Evolutionary conservation across 768 basidiomycete species (phyloP).

Genomic region (Suillus placidus): DNA sequence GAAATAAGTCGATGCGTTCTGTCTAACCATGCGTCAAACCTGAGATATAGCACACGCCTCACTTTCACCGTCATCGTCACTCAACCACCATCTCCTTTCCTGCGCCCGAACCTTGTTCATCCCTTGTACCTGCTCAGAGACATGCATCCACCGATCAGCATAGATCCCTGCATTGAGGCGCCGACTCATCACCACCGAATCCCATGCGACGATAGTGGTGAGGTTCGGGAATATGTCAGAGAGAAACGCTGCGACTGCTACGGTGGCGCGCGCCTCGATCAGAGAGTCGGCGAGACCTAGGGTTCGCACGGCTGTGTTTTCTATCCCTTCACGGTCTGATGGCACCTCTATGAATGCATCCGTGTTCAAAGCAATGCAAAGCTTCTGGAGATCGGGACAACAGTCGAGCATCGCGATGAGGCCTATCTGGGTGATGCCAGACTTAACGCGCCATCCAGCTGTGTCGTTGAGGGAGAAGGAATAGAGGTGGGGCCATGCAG

Average conservation of each 20-base stretch:
- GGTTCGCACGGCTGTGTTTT: not conserved
- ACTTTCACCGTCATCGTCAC: not conserved
- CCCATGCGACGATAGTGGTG: slow-evolving; percentile 4
- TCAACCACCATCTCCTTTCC: slow-evolving; percentile 10
- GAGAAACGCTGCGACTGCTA: slow-evolving; percentile 11
- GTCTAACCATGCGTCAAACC: not conserved
- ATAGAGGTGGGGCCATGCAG: slow-evolving; percentile 8
- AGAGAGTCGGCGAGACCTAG: slow-evolving; percentile 5
- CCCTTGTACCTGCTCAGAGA: slow-evolving; percentile 3
- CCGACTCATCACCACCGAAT: not conserved
- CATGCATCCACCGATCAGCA: slow-evolving; percentile 7
- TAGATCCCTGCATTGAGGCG: slow-evolving; percentile 2
- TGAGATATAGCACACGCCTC: not conserved
- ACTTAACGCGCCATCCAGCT: slow-evolving; percentile 5
- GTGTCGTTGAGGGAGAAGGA: slow-evolving; percentile 7
- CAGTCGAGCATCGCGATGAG: slow-evolving; percentile 4
- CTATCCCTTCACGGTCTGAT: not conserved
- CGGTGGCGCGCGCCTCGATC: not conserved
- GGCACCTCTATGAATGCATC: not conserved
- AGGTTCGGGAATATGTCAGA: slow-evolving; percentile 10
- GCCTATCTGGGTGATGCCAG: slow-evolving; percentile 6
- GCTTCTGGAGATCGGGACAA: slow-evolving; percentile 6
- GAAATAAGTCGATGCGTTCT: not conserved
- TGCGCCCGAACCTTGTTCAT: slow-evolving; percentile 10
- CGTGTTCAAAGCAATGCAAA: slow-evolving; percentile 9